Evolutionary conservation across 139 green algal species (phyloP), one percentile per base, ranked within the genome.

Genomic region (Chlorella sp.): DNA sequence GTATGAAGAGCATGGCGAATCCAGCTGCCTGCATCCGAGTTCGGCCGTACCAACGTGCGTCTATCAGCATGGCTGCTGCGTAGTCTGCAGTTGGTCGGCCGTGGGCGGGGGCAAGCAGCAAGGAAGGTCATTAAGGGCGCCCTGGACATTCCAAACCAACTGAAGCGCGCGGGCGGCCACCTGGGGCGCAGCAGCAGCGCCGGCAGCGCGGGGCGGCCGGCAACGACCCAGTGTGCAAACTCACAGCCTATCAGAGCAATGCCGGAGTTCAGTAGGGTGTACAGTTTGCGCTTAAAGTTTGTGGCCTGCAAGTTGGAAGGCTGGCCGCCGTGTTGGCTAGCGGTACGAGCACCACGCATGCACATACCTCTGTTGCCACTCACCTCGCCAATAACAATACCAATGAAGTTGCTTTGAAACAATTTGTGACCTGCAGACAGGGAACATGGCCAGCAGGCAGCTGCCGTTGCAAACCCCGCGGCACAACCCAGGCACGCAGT

Each of bases 341-440:
- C 44, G 7, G 7, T 6, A 9, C 9, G 44, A 16, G 44, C 44
- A 51, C 44, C 44, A 51, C 9, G 9, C 44, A 51, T 51, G 44
- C 44, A 9, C 44, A 51, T 51, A 51, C 9, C 44, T 51, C 51
- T 60, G 12, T 15, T 3, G 51, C 51, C 51, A 21, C 51, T 15
- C 51, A 60, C 51, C 51, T 60, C 11, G 6, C 36, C 60, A 92
- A 82, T 36, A 91, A 78, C 9, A 70, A 51, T 23, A 0, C 26
- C 41, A 26, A 95, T 92, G 88, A 95, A 95, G 0, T 84, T 47
- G 25, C 55, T 81, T 80, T 96, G 90, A 83, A 93, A 92, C 5
- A 96, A 85, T 89, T 96, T 97, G 90, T 95, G 95, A 63, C 94
- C 92, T 34, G 95, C 96, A 82, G n/a, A n/a, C n/a, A n/a, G n/a